These are phyloP conservation scores for Dryas octopetala DNA, from an alignment of 306 rosid genomes.

Conservation along the genomic window DNA sequence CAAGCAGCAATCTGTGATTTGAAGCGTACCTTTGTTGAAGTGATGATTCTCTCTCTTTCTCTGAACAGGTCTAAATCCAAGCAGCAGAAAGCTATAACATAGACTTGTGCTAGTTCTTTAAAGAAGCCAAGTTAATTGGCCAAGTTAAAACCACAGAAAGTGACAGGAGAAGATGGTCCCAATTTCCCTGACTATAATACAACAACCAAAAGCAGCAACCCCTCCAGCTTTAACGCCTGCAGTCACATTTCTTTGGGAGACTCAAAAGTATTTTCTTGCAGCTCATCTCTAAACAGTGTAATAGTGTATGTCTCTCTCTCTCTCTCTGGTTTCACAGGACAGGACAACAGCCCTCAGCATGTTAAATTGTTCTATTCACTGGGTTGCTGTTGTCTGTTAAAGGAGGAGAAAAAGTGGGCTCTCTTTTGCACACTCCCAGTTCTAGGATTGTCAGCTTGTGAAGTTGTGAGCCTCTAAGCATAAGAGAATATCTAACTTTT, in stretches of 20 bases:
- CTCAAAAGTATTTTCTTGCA: constrained; percentile 43
- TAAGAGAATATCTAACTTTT: constrained; percentile 42
- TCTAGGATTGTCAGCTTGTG: constrained; percentile 68
- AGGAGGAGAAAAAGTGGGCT: constrained; percentile 49
- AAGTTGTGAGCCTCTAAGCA: constrained; percentile 32
- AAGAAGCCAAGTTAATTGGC: constrained; percentile 56
- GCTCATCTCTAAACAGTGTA: constrained; percentile 42
- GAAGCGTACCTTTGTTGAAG: constrained; percentile 28
- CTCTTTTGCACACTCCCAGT: constrained; percentile 83
- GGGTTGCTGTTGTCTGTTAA: constrained; percentile 30
- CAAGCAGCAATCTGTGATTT: constrained; percentile 20
- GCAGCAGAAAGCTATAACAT: constrained; percentile 51
- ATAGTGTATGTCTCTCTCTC: constrained; percentile 41
- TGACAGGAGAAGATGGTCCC: constrained; percentile 64
- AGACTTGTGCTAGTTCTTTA: constrained; percentile 57
- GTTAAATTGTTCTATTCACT: constrained; percentile 48
- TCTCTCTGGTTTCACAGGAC: constrained; percentile 44
- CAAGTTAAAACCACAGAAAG: constrained; percentile 30
- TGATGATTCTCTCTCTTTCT: constrained; percentile 25
- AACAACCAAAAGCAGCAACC: constrained; percentile 48
- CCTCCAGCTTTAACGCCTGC: constrained; percentile 67
- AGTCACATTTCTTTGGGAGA: constrained; percentile 64
- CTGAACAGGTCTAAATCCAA: constrained; percentile 49
- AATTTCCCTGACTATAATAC: constrained; percentile 42
- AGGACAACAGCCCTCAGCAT: constrained; percentile 40